Evolutionary conservation across 1,284 basidiomycete species (phyloP).

Genomic region (Cutaneotrichosporon daszewskae): DNA sequence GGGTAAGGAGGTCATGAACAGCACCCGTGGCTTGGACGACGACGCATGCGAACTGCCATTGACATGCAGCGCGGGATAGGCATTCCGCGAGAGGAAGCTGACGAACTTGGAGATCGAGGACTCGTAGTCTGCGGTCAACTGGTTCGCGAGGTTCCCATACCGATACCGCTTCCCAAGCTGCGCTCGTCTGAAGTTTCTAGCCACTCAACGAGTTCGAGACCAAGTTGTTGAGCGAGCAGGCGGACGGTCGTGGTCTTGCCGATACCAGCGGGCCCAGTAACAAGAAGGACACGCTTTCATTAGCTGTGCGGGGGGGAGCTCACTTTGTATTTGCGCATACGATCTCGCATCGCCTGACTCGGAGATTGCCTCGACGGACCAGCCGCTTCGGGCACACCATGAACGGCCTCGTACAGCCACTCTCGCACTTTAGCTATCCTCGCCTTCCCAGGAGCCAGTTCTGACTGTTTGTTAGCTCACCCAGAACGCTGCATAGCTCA

Average conservation of each 20-base stretch:
- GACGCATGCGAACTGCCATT: slow-evolving; percentile 47
- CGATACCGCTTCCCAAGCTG: slow-evolving; percentile 35
- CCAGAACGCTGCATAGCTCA: slow-evolving; percentile 27
- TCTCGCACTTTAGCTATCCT: slow-evolving; percentile 78
- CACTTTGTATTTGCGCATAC: slow-evolving; percentile 71
- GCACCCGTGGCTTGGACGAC: no score
- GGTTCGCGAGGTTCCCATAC: slow-evolving; percentile 11
- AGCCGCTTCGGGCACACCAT: slow-evolving; percentile 45
- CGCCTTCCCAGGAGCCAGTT: slow-evolving; percentile 80
- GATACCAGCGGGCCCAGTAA: slow-evolving; percentile 84
- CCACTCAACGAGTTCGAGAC: slow-evolving; percentile 83
- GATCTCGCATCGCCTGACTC: slow-evolving; percentile 50
- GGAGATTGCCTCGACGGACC: slow-evolving; percentile 18
- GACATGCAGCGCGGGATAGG: slow-evolving; percentile 60
- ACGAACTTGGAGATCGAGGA: slow-evolving; percentile 66
- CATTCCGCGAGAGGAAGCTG: slow-evolving; percentile 64
- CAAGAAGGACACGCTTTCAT: slow-evolving; percentile 66
- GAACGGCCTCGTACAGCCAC: slow-evolving; percentile 81
- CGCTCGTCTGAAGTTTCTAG: slow-evolving; percentile 48
- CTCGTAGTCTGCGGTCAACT: slow-evolving; percentile 52
- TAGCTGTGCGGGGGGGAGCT: slow-evolving; percentile 1
- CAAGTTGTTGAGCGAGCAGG: slow-evolving; percentile 67
- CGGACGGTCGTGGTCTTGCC: slow-evolving; percentile 83
- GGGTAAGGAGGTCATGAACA: slow-evolving; percentile 88
- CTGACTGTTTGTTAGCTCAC: slow-evolving; percentile 51